These are phyloP conservation scores for Litchi chinensis DNA, from an alignment of 345 rosid species.

Conservation along the genomic window DNA sequence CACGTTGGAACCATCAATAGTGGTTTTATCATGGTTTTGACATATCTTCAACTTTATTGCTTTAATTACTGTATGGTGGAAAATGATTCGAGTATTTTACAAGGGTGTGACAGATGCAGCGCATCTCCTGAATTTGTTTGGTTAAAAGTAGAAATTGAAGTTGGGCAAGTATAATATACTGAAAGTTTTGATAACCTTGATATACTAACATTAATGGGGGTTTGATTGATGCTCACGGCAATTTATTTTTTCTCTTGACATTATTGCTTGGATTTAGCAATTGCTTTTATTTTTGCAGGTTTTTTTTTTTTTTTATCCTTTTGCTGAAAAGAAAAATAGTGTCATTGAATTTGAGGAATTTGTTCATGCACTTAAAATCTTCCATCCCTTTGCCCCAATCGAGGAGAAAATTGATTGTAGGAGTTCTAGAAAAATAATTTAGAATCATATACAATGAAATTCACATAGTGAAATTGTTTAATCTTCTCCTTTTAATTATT, in stretches of 20 bases:
- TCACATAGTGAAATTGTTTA: neutral
- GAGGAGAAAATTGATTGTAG: constrained; percentile 85
- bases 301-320: constrained; percentile 49
- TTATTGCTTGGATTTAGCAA: neutral
- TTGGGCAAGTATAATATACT: neutral
- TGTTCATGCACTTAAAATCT: constrained; percentile 67
- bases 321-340: constrained; percentile 84
- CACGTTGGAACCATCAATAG: constrained; percentile 1
- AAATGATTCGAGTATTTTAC: neutral
- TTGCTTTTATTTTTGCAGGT: constrained; percentile 40
- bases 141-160: neutral
- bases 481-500: constrained; percentile 7
- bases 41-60: neutral
- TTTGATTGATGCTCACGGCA: neutral
- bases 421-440: constrained; percentile 28
- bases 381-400: constrained; percentile 74
- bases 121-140: neutral
- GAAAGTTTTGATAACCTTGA: neutral
- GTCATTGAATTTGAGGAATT: constrained; percentile 92
- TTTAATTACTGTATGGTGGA: neutral
- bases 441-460: neutral
- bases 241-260: neutral
- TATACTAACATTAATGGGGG: neutral
- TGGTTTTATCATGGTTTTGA: neutral
- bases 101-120: neutral